Percentiles rank a stretch among this genome's conserved stretches.
Conservation (phyloP, 805 yeast genomes). For the Barnettozyma sucrosica region DNA sequence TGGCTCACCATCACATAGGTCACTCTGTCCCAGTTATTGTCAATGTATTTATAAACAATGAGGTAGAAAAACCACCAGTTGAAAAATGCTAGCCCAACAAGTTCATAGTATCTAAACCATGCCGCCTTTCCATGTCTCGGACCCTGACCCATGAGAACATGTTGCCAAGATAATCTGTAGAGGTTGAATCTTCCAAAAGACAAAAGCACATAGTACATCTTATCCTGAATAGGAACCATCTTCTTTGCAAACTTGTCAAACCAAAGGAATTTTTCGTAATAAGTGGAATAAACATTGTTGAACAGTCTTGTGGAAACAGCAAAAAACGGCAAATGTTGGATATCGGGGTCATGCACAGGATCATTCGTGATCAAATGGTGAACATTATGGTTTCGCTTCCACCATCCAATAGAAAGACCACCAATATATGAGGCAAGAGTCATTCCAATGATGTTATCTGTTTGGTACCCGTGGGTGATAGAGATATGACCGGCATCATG, state of each 20-base stretch:
- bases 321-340: conserved; percentile 87
- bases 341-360: conserved; percentile 92
- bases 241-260: conserved; percentile 60
- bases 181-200: conserved; percentile 82
- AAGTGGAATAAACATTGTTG: conserved; percentile 69
- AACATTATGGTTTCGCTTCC: conserved; percentile 93
- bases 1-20: conserved; percentile 68
- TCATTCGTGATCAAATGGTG: conserved; percentile 90
- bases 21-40: conserved; percentile 48
- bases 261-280: conserved; percentile 61
- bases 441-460: conserved; percentile 72
- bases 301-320: conserved; percentile 74
- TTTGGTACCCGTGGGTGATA: conserved; percentile 72
- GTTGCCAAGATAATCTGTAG: conserved; percentile 76
- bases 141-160: conserved; percentile 68
- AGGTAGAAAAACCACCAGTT: conserved; percentile 78
- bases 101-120: conserved; percentile 77
- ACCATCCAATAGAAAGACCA: conserved; percentile 90
- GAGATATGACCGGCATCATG: conserved; percentile 89
- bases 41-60: conserved; percentile 45
- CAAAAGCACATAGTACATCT: conserved; percentile 70
- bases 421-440: conserved; percentile 73
- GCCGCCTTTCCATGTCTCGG: conserved; percentile 81
- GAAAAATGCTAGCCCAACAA: conserved; percentile 63
- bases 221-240: conserved; percentile 60